A percentile compares a stretch with the other conserved stretches of the same genome.
phyloP scores from a whole-genome alignment of 129 eudicot genomes.

The Calendula officinalis region DNA sequence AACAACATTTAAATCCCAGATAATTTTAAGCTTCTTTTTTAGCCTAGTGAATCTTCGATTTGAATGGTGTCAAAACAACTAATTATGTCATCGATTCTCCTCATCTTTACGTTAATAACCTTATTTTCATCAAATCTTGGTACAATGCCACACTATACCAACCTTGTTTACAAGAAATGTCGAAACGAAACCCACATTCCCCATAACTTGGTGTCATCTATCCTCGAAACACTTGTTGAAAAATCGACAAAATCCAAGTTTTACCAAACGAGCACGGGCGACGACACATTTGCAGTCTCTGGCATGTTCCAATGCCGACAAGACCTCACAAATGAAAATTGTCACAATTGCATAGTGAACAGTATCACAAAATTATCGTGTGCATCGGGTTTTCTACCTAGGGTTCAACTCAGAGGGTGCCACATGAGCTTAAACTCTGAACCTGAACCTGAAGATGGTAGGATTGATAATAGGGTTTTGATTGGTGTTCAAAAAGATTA shows the following conservation, averaged over 20 bases:
- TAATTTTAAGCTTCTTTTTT: background rate
- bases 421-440: constrained; percentile 33
- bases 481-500: constrained; percentile 16
- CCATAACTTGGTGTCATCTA: constrained; percentile 30
- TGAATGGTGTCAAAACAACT: constrained; percentile 1
- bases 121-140: constrained; percentile 18
- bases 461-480: constrained; percentile 15
- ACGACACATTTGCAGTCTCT: constrained; percentile 33
- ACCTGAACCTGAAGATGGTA: constrained; percentile 15
- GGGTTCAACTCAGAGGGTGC: constrained; percentile 61
- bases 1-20: constrained; percentile 2
- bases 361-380: constrained; percentile 33
- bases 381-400: constrained; percentile 27
- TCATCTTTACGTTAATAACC: constrained; percentile 6
- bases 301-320: constrained; percentile 52
- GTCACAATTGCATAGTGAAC: constrained; percentile 39
- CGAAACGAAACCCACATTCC: constrained; percentile 28
- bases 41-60: background rate
- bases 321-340: constrained; percentile 31
- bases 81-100: constrained; percentile 12
- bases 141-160: constrained; percentile 19
- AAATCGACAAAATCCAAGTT: constrained; percentile 43
- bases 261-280: constrained; percentile 37
- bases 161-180: constrained; percentile 47
- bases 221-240: constrained; percentile 40